These are phyloP conservation scores for Cicer arietinum DNA, from an alignment of 306 rosid genomes.

Conservation along the genomic window DNA sequence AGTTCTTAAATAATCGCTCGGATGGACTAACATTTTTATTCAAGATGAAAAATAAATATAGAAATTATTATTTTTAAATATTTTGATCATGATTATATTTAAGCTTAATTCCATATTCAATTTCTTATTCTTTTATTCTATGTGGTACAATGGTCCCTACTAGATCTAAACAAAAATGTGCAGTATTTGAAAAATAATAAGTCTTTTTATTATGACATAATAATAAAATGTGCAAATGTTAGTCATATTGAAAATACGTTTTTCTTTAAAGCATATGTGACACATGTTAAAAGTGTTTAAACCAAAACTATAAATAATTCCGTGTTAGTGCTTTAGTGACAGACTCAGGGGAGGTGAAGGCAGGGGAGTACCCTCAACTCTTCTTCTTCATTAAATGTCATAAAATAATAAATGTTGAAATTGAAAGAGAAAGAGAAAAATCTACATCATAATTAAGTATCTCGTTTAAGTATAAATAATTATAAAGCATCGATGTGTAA, in stretches of 20 bases:
- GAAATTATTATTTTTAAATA: background rate
- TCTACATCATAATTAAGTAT: too few species aligned
- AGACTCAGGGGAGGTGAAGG: too few species aligned
- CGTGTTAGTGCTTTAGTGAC: too few species aligned
- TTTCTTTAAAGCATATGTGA: background rate
- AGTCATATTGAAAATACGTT: background rate
- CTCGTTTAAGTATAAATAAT: too few species aligned
- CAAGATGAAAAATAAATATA: background rate
- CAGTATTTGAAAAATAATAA: background rate
- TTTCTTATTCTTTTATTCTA: background rate
- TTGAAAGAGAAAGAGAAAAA: too few species aligned
- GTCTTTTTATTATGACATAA: too few species aligned
- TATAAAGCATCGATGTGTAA: too few species aligned
- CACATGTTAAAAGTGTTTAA: constrained; percentile 12
- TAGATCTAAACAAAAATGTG: background rate
- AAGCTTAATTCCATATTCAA: background rate
- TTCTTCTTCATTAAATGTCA: too few species aligned
- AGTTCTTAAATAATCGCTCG: background rate
- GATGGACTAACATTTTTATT: background rate
- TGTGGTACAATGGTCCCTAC: background rate
- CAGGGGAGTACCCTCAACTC: too few species aligned
- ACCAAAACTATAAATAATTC: background rate
- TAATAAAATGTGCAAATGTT: too few species aligned
- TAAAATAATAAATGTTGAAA: too few species aligned
- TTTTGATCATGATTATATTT: background rate